Conservation (phyloP, 352 stramenopile genomes). For the Pythium vanterpoolii region DNA sequence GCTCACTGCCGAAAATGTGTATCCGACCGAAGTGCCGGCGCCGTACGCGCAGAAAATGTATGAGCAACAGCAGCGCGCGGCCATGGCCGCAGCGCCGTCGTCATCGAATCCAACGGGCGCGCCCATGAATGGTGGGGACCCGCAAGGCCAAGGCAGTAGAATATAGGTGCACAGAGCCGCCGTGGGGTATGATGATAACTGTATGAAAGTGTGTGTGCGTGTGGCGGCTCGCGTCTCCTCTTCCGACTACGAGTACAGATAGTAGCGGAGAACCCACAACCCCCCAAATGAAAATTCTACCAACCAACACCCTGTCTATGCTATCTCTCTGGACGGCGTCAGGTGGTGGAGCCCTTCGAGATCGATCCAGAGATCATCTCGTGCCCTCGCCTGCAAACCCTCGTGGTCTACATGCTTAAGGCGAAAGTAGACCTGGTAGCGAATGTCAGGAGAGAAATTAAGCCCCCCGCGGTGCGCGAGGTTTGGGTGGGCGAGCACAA, state of each 20-base stretch:
- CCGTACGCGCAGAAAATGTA: constrained; percentile 28
- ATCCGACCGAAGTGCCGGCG: constrained; percentile 31
- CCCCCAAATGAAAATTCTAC: no score
- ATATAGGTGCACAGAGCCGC: constrained; percentile 5
- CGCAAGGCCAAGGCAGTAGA: constrained; percentile 5
- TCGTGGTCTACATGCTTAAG: constrained; percentile 68
- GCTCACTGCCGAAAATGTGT: constrained; percentile 56
- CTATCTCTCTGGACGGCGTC: no score
- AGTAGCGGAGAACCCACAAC: no score
- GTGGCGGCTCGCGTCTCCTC: no score
- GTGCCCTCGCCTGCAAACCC: constrained; percentile 25
- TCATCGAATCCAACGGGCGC: neutral
- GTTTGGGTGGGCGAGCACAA: constrained; percentile 73
- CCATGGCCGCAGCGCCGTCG: neutral
- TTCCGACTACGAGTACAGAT: no score
- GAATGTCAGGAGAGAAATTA: constrained; percentile 80
- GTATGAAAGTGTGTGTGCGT: neutral
- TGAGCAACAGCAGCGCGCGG: constrained; percentile 15
- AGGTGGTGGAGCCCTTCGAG: constrained; percentile 47
- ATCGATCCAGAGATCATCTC: constrained; percentile 44
- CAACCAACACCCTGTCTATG: no score
- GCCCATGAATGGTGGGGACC: neutral
- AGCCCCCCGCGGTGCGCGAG: constrained; percentile 70
- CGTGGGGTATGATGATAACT: neutral
- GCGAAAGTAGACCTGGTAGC: constrained; percentile 83